Percentiles rank a stretch among this genome's conserved stretches.
Conservation (phyloP, 2,329 filamentous ascomycete genomes). For the Didymella keratinophila region DNA sequence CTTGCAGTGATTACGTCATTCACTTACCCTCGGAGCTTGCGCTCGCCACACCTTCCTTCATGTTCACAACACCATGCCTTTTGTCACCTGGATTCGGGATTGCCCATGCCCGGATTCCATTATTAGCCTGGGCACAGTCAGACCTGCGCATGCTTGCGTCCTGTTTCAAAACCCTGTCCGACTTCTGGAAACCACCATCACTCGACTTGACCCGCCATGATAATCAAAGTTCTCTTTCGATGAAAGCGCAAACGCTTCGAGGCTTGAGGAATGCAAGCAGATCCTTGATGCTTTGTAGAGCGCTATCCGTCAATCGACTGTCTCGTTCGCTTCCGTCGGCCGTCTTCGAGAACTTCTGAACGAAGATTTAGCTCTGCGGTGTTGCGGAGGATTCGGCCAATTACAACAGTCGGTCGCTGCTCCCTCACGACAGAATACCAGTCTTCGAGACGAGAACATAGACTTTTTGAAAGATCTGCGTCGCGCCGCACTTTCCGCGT, state of each 20-base stretch:
- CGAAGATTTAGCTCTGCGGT: not conserved
- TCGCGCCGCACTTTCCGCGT: constrained; percentile 5
- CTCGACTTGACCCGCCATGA: not conserved
- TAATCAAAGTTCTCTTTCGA: not conserved
- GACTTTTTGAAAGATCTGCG: not conserved
- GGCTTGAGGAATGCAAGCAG: not conserved
- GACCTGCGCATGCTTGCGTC: not conserved
- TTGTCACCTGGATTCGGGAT: not conserved
- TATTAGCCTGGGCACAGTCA: not conserved
- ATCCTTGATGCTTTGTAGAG: not conserved
- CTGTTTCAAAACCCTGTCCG: not conserved
- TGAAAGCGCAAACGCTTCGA: not conserved
- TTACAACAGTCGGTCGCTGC: not conserved
- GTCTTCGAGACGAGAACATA: not conserved
- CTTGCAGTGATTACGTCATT: not conserved
- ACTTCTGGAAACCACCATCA: not conserved
- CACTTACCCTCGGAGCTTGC: not conserved
- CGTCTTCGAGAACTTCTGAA: not conserved
- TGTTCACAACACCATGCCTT: not conserved
- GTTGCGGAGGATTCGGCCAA: not conserved
- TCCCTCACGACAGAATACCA: not conserved
- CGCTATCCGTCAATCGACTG: not conserved
- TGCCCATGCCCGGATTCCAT: not conserved
- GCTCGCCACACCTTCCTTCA: constrained; percentile 11
- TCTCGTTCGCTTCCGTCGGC: not conserved